Base-by-base conservation (phyloP, 2,329 filamentous ascomycete species). In the Ceratocystis smalleyi region DNA sequence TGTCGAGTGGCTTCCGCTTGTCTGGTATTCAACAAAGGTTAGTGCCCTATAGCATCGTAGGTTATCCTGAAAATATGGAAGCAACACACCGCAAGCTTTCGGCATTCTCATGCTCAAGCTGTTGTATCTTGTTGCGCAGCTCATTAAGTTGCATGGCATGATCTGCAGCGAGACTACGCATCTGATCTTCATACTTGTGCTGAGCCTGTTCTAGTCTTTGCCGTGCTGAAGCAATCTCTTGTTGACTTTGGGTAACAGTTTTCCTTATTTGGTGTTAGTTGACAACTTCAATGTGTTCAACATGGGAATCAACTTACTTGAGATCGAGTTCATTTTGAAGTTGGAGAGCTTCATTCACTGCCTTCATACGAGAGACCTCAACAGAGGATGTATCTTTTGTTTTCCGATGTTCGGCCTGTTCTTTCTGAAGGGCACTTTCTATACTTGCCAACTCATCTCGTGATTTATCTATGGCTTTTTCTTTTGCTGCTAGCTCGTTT, bases 401-500 rank as follows among this genome's bases (percentile, higher is more conserved):
- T 72, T 69, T 68, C 2, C 64, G 61, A 40, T 59, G 63, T 22
- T 91, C 75, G 10, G 75, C 73, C 59, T 80, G 76, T 1, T 75
- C 73, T 47, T 79, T 77, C 66, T 80, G 75, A 30, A 85, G 70
- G 1, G 75, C 72, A 40, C 74, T 66, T 40, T 66, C 65, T 49
- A 66, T 64, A 49, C 62, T 66, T 5, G 62, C 62, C 19, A 66
- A 22, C 22, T 66, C 49, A 24, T 66, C 60, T 22, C 65, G 59
- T 1, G 62, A 64, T 10, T 66, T 59, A 35, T 67, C 65, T 35
- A 65, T 40, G 4, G 51, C 43, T 12, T 51, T 74, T 24, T 84
- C 84, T 68, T 86, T 89, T 66, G 92, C 86, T 66, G 88, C 85
- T 0, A 95, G 74, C 71, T 96, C 87, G 3, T 80, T 79, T 61